Percentiles rank a stretch among this genome's conserved stretches.
phyloP scores from a whole-genome alignment of 371 early-diverging fungal genomes.

The Apophysomyces ossiformis region DNA sequence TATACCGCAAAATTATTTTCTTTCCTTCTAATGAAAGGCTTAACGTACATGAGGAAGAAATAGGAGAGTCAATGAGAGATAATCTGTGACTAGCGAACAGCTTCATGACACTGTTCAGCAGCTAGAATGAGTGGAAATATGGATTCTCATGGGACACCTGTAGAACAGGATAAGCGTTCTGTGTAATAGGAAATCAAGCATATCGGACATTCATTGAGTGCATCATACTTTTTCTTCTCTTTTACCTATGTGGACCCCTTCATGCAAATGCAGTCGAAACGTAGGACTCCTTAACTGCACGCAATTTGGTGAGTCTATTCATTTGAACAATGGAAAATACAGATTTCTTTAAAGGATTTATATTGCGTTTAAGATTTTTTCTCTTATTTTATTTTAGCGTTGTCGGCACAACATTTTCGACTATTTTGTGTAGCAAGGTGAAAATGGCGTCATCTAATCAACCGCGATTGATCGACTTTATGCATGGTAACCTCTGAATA shows the following conservation, averaged over 20 bases:
- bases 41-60: too few relatives aligned
- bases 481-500: neutral
- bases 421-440: slow-evolving; percentile 1
- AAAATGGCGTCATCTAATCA: slow-evolving; percentile 2
- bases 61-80: too few relatives aligned
- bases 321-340: neutral
- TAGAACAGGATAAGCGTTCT: neutral
- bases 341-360: too few relatives aligned
- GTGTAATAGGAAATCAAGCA: neutral
- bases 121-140: too few relatives aligned
- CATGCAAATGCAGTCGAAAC: slow-evolving; percentile 5
- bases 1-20: too few relatives aligned
- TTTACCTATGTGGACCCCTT: neutral
- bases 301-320: slow-evolving; percentile 2
- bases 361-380: neutral
- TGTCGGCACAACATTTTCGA: neutral
- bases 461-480: neutral
- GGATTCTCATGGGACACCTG: too few relatives aligned
- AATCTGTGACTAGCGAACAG: too few relatives aligned
- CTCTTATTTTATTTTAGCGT: neutral
- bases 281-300: neutral
- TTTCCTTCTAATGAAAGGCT: too few relatives aligned
- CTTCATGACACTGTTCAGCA: too few relatives aligned
- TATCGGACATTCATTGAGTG: neutral
- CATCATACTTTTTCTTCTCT: neutral